Percentiles rank a stretch among this genome's conserved stretches.
phyloP scores from a whole-genome alignment of 768 basidiomycete genomes.

The Hypholoma sublateritium region DNA sequence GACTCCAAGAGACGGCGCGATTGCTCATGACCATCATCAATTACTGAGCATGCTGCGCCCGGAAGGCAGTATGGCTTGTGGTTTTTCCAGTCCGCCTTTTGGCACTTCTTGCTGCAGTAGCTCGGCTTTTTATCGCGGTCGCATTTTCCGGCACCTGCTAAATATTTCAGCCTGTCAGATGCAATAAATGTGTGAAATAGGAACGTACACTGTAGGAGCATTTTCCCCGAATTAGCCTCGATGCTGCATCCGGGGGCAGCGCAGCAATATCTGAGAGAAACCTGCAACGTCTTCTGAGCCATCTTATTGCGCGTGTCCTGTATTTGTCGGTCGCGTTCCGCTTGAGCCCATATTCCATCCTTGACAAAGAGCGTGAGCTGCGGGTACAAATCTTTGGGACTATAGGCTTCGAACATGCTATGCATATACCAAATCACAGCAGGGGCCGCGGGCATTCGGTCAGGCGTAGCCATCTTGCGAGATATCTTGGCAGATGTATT shows the following conservation, averaged over 20 bases:
- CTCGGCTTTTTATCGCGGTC: conserved; percentile 27
- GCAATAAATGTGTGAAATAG: no score
- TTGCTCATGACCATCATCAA: conserved; percentile 9
- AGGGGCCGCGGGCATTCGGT: no score
- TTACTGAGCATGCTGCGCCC: conserved; percentile 25
- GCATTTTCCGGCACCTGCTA: conserved; percentile 23
- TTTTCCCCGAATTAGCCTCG: conserved; percentile 21
- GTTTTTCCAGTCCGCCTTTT: conserved; percentile 28
- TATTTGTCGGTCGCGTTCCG: background rate
- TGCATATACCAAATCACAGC: no score
- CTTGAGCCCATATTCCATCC: background rate
- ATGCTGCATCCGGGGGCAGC: conserved; percentile 22
- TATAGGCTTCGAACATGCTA: no score
- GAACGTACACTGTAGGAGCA: conserved; percentile 19
- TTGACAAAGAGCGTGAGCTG: background rate
- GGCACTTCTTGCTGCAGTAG: conserved; percentile 28
- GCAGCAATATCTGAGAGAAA: conserved; percentile 24
- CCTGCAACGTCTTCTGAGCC: conserved; percentile 19
- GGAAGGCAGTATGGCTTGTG: conserved; percentile 31
- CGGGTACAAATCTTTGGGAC: background rate
- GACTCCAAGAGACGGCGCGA: background rate
- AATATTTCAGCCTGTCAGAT: background rate
- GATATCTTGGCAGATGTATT: no score
- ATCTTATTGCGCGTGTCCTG: conserved; percentile 11
- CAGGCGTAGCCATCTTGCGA: no score